phyloP scores from a whole-genome alignment of 441 rosid genomes.

The Erodium chrysanthum region DNA sequence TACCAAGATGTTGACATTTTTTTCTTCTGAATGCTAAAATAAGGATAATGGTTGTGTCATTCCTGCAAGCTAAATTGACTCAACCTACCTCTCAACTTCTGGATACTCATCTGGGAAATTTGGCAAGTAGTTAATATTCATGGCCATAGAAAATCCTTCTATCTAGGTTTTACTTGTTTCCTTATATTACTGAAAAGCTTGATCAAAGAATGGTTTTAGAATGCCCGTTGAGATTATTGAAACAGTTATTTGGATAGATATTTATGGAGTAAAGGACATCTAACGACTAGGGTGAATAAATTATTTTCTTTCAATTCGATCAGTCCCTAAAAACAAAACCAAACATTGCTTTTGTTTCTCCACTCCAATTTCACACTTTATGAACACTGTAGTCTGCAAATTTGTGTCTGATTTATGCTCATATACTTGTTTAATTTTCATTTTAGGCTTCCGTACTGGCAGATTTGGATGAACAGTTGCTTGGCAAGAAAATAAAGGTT shows the following conservation, averaged over 20 bases:
- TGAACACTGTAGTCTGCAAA: background rate
- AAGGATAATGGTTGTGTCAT: no score
- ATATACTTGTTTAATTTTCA: background rate
- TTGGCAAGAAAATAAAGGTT: constrained; percentile 53
- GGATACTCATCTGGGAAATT: no score
- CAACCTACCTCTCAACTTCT: no score
- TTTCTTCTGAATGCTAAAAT: no score
- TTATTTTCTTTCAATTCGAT: background rate
- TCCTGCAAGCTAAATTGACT: no score
- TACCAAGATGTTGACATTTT: no score
- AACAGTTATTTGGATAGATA: background rate
- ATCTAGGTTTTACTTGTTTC: no score
- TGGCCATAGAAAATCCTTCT: no score
- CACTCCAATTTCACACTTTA: background rate
- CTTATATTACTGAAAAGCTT: no score
- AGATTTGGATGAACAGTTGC: constrained; percentile 33
- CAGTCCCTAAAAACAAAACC: background rate
- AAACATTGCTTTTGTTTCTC: background rate
- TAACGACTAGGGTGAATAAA: background rate
- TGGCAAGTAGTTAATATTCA: no score
- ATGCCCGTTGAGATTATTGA: background rate
- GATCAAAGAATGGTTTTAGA: no score
- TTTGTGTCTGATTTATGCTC: background rate
- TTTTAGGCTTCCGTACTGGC: constrained; percentile 32
- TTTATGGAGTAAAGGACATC: background rate